Conservation (phyloP, 208 protist genomes). For the Leishmania tropica region DNA sequence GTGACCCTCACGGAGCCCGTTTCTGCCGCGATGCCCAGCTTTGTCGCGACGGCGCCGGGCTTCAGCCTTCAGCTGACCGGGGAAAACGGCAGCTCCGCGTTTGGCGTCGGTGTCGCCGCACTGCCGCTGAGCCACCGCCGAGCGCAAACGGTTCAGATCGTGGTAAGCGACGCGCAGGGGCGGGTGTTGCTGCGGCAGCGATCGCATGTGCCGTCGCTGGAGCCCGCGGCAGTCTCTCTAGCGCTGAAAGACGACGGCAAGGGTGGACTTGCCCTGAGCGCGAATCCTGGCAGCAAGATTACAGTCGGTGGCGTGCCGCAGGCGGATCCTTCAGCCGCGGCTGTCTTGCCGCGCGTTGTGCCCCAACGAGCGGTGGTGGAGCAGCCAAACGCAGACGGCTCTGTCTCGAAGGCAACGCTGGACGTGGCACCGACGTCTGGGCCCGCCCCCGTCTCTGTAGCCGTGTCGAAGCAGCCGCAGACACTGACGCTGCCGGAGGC, state of each 20-base stretch:
- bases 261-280: constrained; percentile 27
- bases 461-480: background rate
- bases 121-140: constrained; percentile 50
- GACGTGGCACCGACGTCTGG: constrained; percentile 30
- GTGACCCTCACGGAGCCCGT: background rate
- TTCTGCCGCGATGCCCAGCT: constrained; percentile 16
- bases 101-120: constrained; percentile 39
- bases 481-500: constrained; percentile 26
- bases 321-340: constrained; percentile 16
- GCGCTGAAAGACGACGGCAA: constrained; percentile 38
- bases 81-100: constrained; percentile 53
- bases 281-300: constrained; percentile 12
- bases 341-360: constrained; percentile 21
- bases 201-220: constrained; percentile 49
- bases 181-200: constrained; percentile 56
- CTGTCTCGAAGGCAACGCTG: constrained; percentile 30
- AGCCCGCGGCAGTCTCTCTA: constrained; percentile 32
- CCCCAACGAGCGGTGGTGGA: constrained; percentile 38
- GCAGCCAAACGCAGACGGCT: constrained; percentile 41
- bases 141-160: constrained; percentile 57
- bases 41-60: constrained; percentile 42
- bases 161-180: constrained; percentile 45
- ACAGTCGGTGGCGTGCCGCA: constrained; percentile 22
- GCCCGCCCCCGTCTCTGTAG: background rate
- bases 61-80: constrained; percentile 62